Evolutionary conservation across 352 stramenopile genomes (phyloP).

Genomic region (Phytophthora fragariae): DNA sequence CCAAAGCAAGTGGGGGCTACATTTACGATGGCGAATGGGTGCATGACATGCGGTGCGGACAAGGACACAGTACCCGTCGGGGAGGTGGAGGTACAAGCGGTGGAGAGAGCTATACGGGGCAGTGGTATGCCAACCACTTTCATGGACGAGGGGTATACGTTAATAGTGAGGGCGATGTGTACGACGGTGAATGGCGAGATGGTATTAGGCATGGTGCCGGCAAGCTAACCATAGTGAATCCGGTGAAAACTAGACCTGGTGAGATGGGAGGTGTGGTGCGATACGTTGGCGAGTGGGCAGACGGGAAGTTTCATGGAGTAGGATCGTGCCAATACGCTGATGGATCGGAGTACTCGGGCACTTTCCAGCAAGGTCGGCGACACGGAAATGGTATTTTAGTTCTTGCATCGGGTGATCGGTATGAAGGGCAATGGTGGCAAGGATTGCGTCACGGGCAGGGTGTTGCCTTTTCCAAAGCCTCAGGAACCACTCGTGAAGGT

Average conservation of each 20-base stretch:
- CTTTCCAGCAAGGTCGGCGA: slow-evolving; percentile 73
- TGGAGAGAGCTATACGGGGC: slow-evolving; percentile 73
- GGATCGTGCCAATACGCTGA: slow-evolving; percentile 89
- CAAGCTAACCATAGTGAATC: slow-evolving; percentile 54
- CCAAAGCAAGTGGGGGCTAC: slow-evolving; percentile 56
- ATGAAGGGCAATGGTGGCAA: slow-evolving; percentile 83
- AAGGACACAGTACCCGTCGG: slow-evolving; percentile 74
- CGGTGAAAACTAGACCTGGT: slow-evolving; percentile 1
- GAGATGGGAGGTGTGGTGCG: slow-evolving; percentile 57
- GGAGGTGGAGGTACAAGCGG: slow-evolving; percentile 43
- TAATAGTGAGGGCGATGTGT: slow-evolving; percentile 66
- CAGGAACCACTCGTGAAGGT: slow-evolving; percentile 71
- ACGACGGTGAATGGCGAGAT: slow-evolving; percentile 72
- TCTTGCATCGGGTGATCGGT: slow-evolving; percentile 52
- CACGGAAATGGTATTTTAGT: slow-evolving; percentile 76
- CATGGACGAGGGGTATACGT: slow-evolving; percentile 73
- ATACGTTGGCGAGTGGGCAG: slow-evolving; percentile 73
- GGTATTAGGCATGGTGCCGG: slow-evolving; percentile 66
- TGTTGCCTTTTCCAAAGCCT: slow-evolving; percentile 55
- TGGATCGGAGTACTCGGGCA: slow-evolving; percentile 90
- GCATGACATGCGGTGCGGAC: slow-evolving; percentile 71
- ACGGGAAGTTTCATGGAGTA: slow-evolving; percentile 71
- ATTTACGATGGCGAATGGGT: slow-evolving; percentile 87
- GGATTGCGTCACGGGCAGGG: slow-evolving; percentile 77
- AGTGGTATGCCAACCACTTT: slow-evolving; percentile 74